These are phyloP conservation scores for Gamsiella multidivaricata DNA, from an alignment of 192 early-diverging fungal species.

Conservation along the genomic window DNA sequence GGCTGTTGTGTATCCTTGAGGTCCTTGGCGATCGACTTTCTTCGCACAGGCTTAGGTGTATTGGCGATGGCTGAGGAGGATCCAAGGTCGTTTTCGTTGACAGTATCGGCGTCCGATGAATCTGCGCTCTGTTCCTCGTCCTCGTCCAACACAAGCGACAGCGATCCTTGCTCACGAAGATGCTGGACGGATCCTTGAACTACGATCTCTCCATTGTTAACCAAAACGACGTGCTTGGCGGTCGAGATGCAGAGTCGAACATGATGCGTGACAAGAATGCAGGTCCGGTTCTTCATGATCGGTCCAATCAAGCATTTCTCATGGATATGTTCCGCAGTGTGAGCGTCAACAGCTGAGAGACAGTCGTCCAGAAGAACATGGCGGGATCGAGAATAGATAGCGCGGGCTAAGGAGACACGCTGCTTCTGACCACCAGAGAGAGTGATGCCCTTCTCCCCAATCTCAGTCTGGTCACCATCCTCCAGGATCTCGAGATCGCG, in stretches of 20 bases:
- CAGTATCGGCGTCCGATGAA: conserved; percentile 38
- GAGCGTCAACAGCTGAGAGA: conserved; percentile 86
- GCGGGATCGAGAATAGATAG: conserved; percentile 69
- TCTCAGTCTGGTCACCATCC: conserved; percentile 86
- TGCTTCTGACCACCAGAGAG: conserved; percentile 84
- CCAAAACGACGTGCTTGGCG: conserved; percentile 59
- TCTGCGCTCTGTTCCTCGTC: conserved; percentile 41
- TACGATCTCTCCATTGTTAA: conserved; percentile 62
- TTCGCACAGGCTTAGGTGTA: conserved; percentile 45
- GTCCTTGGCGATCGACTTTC: conserved; percentile 53
- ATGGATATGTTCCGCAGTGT: conserved; percentile 88
- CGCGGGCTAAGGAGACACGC: conserved; percentile 79
- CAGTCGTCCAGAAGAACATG: conserved; percentile 80
- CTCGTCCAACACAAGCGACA: conserved; percentile 48
- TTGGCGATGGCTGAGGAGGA: conserved; percentile 11
- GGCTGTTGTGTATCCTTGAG: conserved; percentile 3
- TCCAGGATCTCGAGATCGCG: conserved; percentile 79
- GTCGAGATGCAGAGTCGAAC: conserved; percentile 68
- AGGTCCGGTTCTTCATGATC: conserved; percentile 78
- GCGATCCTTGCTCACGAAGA: conserved; percentile 34
- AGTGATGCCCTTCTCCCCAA: conserved; percentile 82
- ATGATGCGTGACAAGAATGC: conserved; percentile 89
- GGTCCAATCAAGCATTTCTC: conserved; percentile 74
- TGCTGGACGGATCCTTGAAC: conserved; percentile 39
- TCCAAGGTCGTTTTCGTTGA: conserved; percentile 33